Evolutionary conservation across 2,329 filamentous ascomycete species (phyloP), one percentile per base, ranked within the genome.

Genomic region (Dichotomopilus funicola): DNA sequence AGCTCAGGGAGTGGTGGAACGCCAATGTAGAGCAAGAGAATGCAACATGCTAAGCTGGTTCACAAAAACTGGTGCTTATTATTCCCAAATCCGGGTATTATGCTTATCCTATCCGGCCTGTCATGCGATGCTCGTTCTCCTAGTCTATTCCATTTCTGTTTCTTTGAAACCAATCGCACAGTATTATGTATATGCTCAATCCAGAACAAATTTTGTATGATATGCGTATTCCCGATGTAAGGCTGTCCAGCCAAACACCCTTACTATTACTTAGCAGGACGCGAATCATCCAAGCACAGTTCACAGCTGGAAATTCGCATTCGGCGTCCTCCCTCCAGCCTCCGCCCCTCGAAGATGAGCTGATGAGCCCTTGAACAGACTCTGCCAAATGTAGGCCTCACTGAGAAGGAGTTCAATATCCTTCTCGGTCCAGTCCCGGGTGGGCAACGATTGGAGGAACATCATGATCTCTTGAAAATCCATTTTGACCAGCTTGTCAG

Each of bases 381-480:
- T 96, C 75, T 99, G 91, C 95, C 94, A 99, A 61, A 99, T 96
- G 66, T 94, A 99, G 3, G 94, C 94, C 74, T 99, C 94, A 68
- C 91, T 96, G 44, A 99, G 78, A 53, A 99, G 77, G 56, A 99
- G 79, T 71, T 97, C 94, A 65, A 99, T 95, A 67, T 99, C 94
- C 75, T 97, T 97, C 69, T 96, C 94, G 1, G 90, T 96, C 94
- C 94, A 99, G 53, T 87, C 82, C 64, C 88, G 87, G 6, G 95
- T 99, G 3, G 95, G 94, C 55, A 99, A 75, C 45, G 90, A 89
- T 73, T 99, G 94, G 53, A 99, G 75, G 68, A 99, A 99, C 92
- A 99, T 99, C 91, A 99, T 96, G 57, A 96, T 87, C 71, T 96
- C 92, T 75, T 97, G 81, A 63, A 97, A 97, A 70, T 99, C 94